These are phyloP conservation scores for Brettanomyces nanus DNA, from an alignment of 805 yeast species.

Conservation along the genomic window DNA sequence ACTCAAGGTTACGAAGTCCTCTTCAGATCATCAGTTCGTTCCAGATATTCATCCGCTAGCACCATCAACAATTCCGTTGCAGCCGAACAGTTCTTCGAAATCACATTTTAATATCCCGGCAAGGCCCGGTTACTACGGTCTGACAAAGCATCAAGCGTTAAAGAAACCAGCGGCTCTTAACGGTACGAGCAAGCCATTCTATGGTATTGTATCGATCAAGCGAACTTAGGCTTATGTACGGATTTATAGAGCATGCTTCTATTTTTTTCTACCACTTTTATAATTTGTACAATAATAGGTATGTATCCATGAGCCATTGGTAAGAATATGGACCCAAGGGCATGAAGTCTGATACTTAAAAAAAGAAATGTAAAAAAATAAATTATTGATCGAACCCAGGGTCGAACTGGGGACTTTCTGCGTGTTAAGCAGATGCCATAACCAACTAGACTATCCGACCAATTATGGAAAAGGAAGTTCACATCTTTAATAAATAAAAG, in stretches of 20 bases:
- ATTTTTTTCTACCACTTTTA: too few species aligned
- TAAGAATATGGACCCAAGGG: neutral
- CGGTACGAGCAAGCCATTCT: neutral
- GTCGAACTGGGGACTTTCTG: conserved; percentile 99
- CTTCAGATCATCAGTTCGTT: too few species aligned
- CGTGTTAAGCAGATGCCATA: conserved; percentile 99
- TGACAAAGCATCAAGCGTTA: conserved; percentile 28
- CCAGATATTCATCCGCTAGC: too few species aligned
- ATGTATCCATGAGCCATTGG: conserved; percentile 1
- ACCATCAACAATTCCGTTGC: too few species aligned
- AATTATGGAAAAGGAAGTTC: conserved; percentile 6
- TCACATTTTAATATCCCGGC: neutral
- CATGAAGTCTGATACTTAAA: too few species aligned
- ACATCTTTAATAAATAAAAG: too few species aligned
- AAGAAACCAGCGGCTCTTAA: conserved; percentile 21
- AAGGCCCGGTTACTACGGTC: conserved; percentile 5
- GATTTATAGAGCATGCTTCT: neutral
- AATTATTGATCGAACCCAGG: conserved; percentile 95
- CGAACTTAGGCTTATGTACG: neutral
- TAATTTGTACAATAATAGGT: conserved; percentile 1
- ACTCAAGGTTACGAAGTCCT: too few species aligned
- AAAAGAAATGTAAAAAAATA: too few species aligned
- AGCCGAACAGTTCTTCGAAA: too few species aligned
- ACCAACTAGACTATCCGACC: conserved; percentile 99
- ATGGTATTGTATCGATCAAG: conserved; percentile 2